Evolutionary conservation across 2,329 filamentous ascomycete species (phyloP).

Genomic region (Fusarium torreyae): DNA sequence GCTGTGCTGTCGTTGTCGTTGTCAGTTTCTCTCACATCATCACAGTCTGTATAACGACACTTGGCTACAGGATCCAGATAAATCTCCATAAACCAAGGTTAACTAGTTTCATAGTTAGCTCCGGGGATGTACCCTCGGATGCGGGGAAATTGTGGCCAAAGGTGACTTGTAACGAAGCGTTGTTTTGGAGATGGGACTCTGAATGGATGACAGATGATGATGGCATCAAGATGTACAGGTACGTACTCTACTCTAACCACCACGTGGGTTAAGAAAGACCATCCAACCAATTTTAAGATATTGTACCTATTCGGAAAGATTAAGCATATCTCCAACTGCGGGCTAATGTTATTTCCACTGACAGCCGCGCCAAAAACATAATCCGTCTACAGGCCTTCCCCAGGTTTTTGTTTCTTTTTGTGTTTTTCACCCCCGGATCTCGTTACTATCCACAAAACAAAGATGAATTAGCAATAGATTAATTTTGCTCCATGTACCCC

Average conservation of each 20-base stretch:
- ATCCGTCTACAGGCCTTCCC: constrained; percentile 31
- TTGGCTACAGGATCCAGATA: background rate
- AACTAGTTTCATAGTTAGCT: constrained; percentile 3
- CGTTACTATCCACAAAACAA: constrained; percentile 29
- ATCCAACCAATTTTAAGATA: background rate
- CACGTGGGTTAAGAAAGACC: constrained; percentile 25
- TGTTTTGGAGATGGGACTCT: constrained; percentile 28
- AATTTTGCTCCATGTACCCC: constrained; percentile 28
- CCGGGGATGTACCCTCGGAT: constrained; percentile 11
- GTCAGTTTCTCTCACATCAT: no score
- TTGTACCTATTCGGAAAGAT: background rate
- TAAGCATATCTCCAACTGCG: constrained; percentile 24
- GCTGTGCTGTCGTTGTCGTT: no score
- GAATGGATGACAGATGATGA: constrained; percentile 32
- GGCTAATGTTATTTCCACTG: background rate
- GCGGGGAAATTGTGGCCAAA: constrained; percentile 29
- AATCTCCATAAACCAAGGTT: background rate
- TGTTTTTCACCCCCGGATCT: constrained; percentile 8
- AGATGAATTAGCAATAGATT: constrained; percentile 36
- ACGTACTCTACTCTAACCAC: constrained; percentile 1
- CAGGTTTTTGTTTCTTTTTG: constrained; percentile 20
- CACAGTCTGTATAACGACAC: no score
- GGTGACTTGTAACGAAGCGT: background rate
- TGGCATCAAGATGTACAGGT: constrained; percentile 4
- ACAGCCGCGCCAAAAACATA: background rate